These are phyloP conservation scores for Austroboletus eburneus DNA, from an alignment of 768 basidiomycete species.

Conservation along the genomic window DNA sequence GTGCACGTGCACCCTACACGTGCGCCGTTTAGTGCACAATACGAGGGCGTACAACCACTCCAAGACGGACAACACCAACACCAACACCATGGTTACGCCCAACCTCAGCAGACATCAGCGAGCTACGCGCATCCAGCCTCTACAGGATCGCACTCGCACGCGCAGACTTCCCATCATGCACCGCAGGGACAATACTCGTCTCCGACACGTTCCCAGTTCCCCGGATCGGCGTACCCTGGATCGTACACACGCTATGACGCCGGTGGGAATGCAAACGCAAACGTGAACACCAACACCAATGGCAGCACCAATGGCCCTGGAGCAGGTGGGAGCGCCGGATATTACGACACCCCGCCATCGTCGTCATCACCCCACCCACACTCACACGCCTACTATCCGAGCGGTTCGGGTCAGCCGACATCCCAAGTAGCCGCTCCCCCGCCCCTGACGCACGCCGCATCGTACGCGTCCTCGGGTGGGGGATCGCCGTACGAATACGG, in stretches of 20 bases:
- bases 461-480: conserved; percentile 20
- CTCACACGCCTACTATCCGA: conserved; percentile 18
- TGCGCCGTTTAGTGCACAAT: conserved; percentile 17
- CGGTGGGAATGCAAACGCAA: conserved; percentile 22
- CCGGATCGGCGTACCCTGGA: conserved; percentile 21
- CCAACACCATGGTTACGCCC: conserved; percentile 18
- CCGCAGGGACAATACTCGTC: conserved; percentile 25
- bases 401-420: conserved; percentile 16
- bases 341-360: conserved; percentile 24
- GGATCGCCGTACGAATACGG: conserved; percentile 24
- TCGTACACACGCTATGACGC: conserved; percentile 28
- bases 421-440: conserved; percentile 15
- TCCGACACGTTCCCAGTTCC: conserved; percentile 24
- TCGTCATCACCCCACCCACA: conserved; percentile 22
- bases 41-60: conserved; percentile 26
- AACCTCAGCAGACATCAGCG: conserved; percentile 18
- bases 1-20: conserved; percentile 18
- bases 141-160: conserved; percentile 15
- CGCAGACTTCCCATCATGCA: conserved; percentile 14
- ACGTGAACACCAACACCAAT: conserved; percentile 5
- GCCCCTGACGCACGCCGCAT: conserved; percentile 17
- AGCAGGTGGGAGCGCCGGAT: conserved; percentile 11
- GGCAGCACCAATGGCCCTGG: conserved; percentile 7
- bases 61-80: conserved; percentile 25
- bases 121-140: conserved; percentile 18